These are phyloP conservation scores for Spiromastix sp. DNA, from an alignment of 2,329 filamentous ascomycete genomes.

Conservation along the genomic window DNA sequence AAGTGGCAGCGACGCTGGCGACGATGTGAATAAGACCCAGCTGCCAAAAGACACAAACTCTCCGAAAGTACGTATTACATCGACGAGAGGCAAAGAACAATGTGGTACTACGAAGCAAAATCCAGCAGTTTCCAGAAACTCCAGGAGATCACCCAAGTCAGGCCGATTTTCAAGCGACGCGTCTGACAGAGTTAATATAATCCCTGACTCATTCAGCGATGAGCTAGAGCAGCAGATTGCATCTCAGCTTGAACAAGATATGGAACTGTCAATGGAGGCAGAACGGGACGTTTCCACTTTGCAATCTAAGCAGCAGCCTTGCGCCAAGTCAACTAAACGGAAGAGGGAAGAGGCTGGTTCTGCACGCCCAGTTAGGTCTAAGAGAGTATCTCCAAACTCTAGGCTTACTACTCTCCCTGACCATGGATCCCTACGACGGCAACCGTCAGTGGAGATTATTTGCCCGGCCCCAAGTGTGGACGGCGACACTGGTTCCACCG, in stretches of 20 bases:
- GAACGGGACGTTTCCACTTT: slow-evolving; percentile 5
- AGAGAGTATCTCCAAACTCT: slow-evolving; percentile 2
- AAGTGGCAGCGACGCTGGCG: neutral
- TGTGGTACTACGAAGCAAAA: neutral
- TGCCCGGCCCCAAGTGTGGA: neutral
- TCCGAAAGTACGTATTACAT: no score
- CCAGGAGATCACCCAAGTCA: neutral
- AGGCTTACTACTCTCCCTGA: neutral
- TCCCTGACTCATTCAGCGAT: slow-evolving; percentile 27
- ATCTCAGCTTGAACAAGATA: slow-evolving; percentile 35
- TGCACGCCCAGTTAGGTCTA: neutral
- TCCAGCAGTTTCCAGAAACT: neutral
- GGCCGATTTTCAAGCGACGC: neutral
- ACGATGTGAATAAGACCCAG: neutral
- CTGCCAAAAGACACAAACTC: no score
- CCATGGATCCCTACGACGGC: neutral
- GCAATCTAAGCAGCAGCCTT: neutral
- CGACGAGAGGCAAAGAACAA: no score
- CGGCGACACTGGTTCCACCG: no score
- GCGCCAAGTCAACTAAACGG: slow-evolving; percentile 22
- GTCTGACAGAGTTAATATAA: slow-evolving; percentile 12
- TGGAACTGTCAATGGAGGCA: slow-evolving; percentile 28
- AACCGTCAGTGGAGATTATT: neutral
- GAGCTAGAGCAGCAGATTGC: slow-evolving; percentile 35
- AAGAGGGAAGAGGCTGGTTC: slow-evolving; percentile 5